Evolutionary conservation across 768 basidiomycete genomes (phyloP).

Genomic region (Amanita muscaria): DNA sequence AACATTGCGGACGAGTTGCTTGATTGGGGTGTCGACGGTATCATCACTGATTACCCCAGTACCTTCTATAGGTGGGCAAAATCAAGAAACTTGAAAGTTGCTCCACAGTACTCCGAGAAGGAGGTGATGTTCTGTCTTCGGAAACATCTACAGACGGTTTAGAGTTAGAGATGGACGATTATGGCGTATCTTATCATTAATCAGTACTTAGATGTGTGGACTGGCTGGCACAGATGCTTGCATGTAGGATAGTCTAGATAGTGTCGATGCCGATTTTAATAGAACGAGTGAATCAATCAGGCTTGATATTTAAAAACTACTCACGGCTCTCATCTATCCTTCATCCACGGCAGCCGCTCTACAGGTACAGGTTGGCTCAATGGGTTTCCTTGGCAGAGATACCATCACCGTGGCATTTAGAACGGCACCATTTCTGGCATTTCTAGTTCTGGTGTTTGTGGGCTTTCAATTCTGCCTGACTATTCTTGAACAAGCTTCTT

Average conservation of each 20-base stretch:
- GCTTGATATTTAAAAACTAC: no score
- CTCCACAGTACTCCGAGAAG: constrained; percentile 50
- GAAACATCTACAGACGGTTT: constrained; percentile 34
- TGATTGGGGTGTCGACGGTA: constrained; percentile 58
- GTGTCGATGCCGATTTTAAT: no score
- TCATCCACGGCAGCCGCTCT: no score
- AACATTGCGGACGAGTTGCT: constrained; percentile 54
- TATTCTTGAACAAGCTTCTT: not conserved
- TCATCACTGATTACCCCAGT: constrained; percentile 71
- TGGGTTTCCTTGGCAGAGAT: not conserved
- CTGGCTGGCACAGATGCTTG: no score
- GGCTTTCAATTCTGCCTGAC: not conserved
- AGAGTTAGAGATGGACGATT: not conserved
- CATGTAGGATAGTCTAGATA: no score
- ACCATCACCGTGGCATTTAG: not conserved
- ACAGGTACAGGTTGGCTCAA: no score
- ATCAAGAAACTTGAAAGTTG: constrained; percentile 41
- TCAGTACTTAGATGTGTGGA: no score
- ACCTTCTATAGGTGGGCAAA: constrained; percentile 48
- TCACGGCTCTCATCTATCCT: no score
- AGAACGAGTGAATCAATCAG: no score
- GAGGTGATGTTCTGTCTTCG: constrained; percentile 55
- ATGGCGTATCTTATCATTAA: no score
- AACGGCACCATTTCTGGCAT: not conserved
- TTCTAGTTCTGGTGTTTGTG: not conserved